Percentiles rank a stretch among this genome's conserved stretches.
Evolutionary conservation across 495 filamentous ascomycete species (phyloP).

Genomic region (Penicillium cinerascens): DNA sequence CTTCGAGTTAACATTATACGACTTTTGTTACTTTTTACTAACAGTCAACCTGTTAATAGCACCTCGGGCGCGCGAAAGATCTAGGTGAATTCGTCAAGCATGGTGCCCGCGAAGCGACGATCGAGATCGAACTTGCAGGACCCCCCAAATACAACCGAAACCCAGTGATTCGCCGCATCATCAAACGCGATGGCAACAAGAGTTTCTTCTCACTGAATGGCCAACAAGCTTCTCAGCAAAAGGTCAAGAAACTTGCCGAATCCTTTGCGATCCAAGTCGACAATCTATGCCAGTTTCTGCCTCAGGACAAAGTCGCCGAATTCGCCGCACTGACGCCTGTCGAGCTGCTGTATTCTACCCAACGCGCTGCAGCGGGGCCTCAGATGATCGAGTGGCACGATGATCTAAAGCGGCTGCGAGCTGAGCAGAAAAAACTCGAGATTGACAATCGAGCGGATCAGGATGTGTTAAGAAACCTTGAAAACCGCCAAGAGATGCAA

Average conservation of each 20-base stretch:
- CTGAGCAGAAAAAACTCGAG: slow-evolving; percentile 63
- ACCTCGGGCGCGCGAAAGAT: slow-evolving; percentile 84
- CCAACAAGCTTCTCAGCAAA: slow-evolving; percentile 49
- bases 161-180: slow-evolving; percentile 67
- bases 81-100: slow-evolving; percentile 92
- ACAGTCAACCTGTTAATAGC: slow-evolving; percentile 30
- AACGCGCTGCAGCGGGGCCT: slow-evolving; percentile 77
- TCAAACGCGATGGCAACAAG: slow-evolving; percentile 78
- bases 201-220: slow-evolving; percentile 70
- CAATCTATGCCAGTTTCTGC: slow-evolving; percentile 96
- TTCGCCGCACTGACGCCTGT: slow-evolving; percentile 82
- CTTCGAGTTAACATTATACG: background rate
- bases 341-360: slow-evolving; percentile 82
- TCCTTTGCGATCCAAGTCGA: slow-evolving; percentile 87
- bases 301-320: slow-evolving; percentile 93
- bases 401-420: slow-evolving; percentile 64
- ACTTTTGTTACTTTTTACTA: background rate
- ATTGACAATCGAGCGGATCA: slow-evolving; percentile 53
- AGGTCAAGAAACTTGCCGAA: slow-evolving; percentile 61
- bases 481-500: slow-evolving; percentile 71
- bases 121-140: slow-evolving; percentile 84
- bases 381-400: slow-evolving; percentile 79
- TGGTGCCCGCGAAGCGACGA: slow-evolving; percentile 67
- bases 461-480: slow-evolving; percentile 60
- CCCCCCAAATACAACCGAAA: slow-evolving; percentile 52